Conservation (phyloP, 371 early-diverging fungal species). For the Rhizopus sp. region DNA sequence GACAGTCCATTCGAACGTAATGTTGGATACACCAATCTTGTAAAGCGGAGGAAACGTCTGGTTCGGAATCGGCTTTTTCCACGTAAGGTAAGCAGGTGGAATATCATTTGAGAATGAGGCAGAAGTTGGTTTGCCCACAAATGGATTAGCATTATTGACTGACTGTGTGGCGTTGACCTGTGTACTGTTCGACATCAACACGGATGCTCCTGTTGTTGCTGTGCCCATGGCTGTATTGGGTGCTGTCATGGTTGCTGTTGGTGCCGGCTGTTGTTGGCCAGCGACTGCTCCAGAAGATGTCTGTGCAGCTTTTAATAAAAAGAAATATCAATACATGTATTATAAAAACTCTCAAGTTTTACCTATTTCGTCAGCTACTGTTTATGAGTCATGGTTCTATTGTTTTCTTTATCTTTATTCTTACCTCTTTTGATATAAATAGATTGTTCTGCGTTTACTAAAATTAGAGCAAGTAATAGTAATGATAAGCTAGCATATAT, state of each 20-base stretch:
- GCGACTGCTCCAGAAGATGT: neutral
- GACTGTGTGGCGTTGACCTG: conserved; percentile 35
- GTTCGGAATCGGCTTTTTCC: conserved; percentile 53
- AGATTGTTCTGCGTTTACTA: conserved; percentile 3
- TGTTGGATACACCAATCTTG: conserved; percentile 47
- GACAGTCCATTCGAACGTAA: conserved; percentile 48
- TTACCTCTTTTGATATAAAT: conserved; percentile 14
- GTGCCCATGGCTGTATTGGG: conserved; percentile 12
- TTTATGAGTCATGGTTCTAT: neutral
- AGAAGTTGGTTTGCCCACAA: conserved; percentile 41
- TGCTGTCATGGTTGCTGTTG: conserved; percentile 17
- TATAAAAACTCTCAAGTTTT: neutral
- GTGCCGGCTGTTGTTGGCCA: conserved; percentile 15
- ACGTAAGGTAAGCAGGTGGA: conserved; percentile 47
- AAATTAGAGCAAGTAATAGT: conserved; percentile 2
- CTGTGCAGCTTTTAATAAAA: neutral
- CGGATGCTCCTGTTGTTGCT: conserved; percentile 11
- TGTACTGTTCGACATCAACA: conserved; percentile 21
- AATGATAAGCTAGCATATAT: neutral
- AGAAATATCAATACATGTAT: neutral
- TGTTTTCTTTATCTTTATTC: neutral
- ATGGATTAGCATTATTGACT: conserved; percentile 32
- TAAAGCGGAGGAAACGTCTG: conserved; percentile 45
- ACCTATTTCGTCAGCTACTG: conserved; percentile 30
- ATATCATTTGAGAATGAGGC: conserved; percentile 42